Evolutionary conservation across 2,329 filamentous ascomycete species (phyloP).

Genomic region (Scedosporium boydii): DNA sequence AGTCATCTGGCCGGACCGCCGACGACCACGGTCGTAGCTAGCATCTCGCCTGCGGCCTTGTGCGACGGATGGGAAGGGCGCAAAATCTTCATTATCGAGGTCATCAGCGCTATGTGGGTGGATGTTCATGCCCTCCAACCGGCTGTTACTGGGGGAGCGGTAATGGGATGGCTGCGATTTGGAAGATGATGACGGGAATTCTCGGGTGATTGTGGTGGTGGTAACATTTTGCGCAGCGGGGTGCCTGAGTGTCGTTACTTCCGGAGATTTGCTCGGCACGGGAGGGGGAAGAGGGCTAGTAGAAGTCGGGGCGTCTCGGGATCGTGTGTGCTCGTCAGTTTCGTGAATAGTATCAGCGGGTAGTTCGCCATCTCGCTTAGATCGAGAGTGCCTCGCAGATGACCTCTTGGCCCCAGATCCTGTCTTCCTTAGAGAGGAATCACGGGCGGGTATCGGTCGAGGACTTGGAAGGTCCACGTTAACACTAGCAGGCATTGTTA

Average conservation of each 20-base stretch:
- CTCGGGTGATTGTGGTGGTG: neutral
- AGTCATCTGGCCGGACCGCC: slow-evolving; percentile 38
- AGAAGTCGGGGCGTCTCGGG: neutral
- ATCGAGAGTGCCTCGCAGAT: slow-evolving; percentile 37
- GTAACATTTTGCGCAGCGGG: neutral
- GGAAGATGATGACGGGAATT: neutral
- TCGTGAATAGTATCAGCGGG: slow-evolving; percentile 33
- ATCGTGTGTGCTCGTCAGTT: slow-evolving; percentile 21
- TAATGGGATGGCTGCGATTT: neutral
- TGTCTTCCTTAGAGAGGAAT: slow-evolving; percentile 57
- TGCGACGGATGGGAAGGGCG: slow-evolving; percentile 59
- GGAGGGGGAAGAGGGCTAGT: neutral
- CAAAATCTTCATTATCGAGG: slow-evolving; percentile 45
- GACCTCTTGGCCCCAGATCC: slow-evolving; percentile 42
- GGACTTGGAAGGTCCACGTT: slow-evolving; percentile 25
- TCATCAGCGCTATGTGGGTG: slow-evolving; percentile 16
- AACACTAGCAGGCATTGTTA: slow-evolving; percentile 17
- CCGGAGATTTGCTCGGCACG: neutral
- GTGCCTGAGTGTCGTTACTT: slow-evolving; percentile 8
- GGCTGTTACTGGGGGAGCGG: neutral
- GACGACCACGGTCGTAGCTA: slow-evolving; percentile 33
- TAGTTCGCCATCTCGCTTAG: slow-evolving; percentile 31
- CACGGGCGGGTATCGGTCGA: slow-evolving; percentile 52
- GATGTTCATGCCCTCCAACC: neutral
- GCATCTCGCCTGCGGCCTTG: slow-evolving; percentile 47